Conservation (phyloP, 2,329 filamentous ascomycete species). For the Xylaria sp. region DNA sequence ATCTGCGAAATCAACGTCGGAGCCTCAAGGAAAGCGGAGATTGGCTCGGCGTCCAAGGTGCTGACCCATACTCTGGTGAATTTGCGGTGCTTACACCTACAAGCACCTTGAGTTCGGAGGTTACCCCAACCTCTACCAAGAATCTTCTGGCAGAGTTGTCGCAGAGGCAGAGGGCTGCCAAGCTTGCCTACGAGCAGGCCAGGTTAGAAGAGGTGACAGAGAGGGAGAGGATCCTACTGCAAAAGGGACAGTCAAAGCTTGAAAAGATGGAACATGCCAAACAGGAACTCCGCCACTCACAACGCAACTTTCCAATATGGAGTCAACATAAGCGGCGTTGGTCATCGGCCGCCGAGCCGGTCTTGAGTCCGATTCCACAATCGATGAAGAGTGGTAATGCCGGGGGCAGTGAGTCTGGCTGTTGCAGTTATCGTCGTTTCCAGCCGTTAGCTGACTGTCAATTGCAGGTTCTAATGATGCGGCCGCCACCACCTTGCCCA, state of each 20-base stretch:
- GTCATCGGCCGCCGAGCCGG: constrained; percentile 63
- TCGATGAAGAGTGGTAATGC: constrained; percentile 49
- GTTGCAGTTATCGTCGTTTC: not conserved
- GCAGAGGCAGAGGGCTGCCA: constrained; percentile 51
- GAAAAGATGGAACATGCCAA: constrained; percentile 58
- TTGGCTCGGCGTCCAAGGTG: constrained; percentile 68
- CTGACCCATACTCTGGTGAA: constrained; percentile 67
- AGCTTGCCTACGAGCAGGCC: constrained; percentile 53
- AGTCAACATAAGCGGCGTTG: constrained; percentile 59
- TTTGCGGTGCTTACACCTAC: constrained; percentile 63
- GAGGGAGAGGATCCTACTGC: constrained; percentile 55
- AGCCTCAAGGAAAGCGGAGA: constrained; percentile 66
- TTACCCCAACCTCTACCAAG: constrained; percentile 48
- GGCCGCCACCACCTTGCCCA: constrained; percentile 12
- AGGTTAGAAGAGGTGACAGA: constrained; percentile 54
- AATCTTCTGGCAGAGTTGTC: constrained; percentile 50
- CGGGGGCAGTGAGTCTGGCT: constrained; percentile 39
- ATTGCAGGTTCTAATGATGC: constrained; percentile 35
- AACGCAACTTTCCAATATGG: constrained; percentile 56
- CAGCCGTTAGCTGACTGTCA: constrained; percentile 15
- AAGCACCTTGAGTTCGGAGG: constrained; percentile 57
- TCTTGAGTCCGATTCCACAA: constrained; percentile 61
- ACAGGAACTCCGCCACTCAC: constrained; percentile 49
- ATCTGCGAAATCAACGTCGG: constrained; percentile 55
- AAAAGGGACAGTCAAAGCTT: constrained; percentile 55